Evolutionary conservation across 345 rosid species (phyloP).

Genomic region (Citrus cavaleriei): DNA sequence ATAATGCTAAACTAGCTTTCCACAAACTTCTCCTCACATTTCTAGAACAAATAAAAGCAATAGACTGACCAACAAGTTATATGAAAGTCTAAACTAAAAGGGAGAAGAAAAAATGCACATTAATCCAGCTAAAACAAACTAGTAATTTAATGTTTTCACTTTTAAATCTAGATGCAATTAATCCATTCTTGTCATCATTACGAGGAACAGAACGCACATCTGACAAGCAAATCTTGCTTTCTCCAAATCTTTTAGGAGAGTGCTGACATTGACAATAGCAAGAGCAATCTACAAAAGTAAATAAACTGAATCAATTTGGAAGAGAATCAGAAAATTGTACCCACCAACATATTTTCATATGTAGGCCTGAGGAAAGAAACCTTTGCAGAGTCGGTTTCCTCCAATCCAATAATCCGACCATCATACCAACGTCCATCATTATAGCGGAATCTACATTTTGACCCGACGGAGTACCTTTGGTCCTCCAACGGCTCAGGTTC

Average conservation of each 20-base stretch:
- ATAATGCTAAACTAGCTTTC: not conserved
- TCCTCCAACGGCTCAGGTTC: slow-evolving; percentile 54
- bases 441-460: slow-evolving; percentile 73
- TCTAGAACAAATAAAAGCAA: not conserved
- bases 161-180: not conserved
- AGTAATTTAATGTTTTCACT: not conserved
- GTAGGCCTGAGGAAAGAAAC: slow-evolving; percentile 83
- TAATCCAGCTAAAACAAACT: not conserved
- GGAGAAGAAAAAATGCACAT: not conserved
- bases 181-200: not conserved
- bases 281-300: not conserved
- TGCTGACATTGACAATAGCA: not conserved
- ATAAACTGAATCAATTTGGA: not conserved
- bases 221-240: not conserved
- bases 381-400: slow-evolving; percentile 55
- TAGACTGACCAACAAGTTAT: not conserved
- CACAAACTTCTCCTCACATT: not conserved
- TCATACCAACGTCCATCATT: slow-evolving; percentile 90
- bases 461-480: slow-evolving; percentile 45
- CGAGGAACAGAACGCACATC: not conserved
- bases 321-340: slow-evolving; percentile 8
- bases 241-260: not conserved
- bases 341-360: slow-evolving; percentile 82
- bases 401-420: slow-evolving; percentile 64
- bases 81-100: not conserved